A percentile compares a stretch with the other conserved stretches of the same genome.
Conservation (phyloP, 768 basidiomycete species). For the Leccinellum albellum region DNA sequence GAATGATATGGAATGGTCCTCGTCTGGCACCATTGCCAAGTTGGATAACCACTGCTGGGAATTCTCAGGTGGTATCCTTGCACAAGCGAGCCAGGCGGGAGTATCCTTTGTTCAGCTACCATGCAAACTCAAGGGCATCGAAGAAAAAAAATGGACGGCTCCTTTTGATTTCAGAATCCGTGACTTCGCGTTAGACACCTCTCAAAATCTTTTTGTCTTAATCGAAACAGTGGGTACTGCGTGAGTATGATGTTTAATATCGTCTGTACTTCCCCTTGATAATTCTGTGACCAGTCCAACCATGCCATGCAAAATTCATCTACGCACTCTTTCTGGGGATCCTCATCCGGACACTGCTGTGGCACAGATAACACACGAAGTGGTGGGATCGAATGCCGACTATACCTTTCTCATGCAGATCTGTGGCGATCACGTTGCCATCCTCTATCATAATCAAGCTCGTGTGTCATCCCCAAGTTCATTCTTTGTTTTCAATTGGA, state of each 20-base stretch:
- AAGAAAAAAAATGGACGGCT: slow-evolving; percentile 26
- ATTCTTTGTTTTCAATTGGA: slow-evolving; percentile 36
- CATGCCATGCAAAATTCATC: slow-evolving; percentile 22
- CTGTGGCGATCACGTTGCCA: slow-evolving; percentile 28
- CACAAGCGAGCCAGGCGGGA: slow-evolving; percentile 20
- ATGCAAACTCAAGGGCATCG: slow-evolving; percentile 28
- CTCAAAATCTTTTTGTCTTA: slow-evolving; percentile 33
- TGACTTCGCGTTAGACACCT: slow-evolving; percentile 37
- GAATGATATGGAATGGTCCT: slow-evolving; percentile 24
- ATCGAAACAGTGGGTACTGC: slow-evolving; percentile 20
- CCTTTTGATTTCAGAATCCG: slow-evolving; percentile 25
- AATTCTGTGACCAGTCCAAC: slow-evolving; percentile 12
- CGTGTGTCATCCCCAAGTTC: slow-evolving; percentile 2
- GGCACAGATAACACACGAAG: slow-evolving; percentile 13
- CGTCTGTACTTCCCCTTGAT: background rate
- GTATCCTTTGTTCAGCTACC: slow-evolving; percentile 29
- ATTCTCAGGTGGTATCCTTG: slow-evolving; percentile 33
- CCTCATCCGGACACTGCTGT: slow-evolving; percentile 22
- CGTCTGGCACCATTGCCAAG: slow-evolving; percentile 12
- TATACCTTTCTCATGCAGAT: slow-evolving; percentile 29
- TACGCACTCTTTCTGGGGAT: slow-evolving; percentile 30
- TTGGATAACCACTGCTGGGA: slow-evolving; percentile 30
- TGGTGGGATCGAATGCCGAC: background rate
- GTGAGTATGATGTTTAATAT: slow-evolving; percentile 13
- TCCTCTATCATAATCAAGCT: slow-evolving; percentile 22